Evolutionary conservation across 2,329 filamentous ascomycete species (phyloP).

Genomic region (Aspergillus jensenii): DNA sequence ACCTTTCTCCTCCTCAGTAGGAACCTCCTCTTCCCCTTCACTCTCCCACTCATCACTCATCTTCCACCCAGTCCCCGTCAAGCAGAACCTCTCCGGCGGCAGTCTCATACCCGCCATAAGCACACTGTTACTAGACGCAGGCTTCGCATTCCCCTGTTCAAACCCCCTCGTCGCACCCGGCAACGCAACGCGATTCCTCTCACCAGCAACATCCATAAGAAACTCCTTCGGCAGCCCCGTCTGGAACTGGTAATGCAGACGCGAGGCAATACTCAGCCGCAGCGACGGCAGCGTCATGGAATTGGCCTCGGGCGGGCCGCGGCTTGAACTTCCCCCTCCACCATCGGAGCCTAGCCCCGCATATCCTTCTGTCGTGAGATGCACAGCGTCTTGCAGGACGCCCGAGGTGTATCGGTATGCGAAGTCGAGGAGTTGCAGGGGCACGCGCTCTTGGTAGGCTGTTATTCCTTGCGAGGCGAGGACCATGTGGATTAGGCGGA

Average conservation of each 20-base stretch:
- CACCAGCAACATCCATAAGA: slow-evolving; percentile 57
- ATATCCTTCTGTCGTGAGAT: slow-evolving; percentile 53
- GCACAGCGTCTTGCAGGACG: slow-evolving; percentile 53
- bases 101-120: slow-evolving; percentile 55
- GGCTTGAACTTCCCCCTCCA: slow-evolving; percentile 26
- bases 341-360: slow-evolving; percentile 39
- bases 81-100: slow-evolving; percentile 62
- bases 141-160: slow-evolving; percentile 25
- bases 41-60: slow-evolving; percentile 60
- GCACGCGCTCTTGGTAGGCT: slow-evolving; percentile 54
- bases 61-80: slow-evolving; percentile 58
- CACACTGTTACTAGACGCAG: slow-evolving; percentile 33
- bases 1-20: slow-evolving; percentile 23
- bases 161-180: slow-evolving; percentile 56
- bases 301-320: slow-evolving; percentile 46
- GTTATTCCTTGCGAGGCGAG: slow-evolving; percentile 50
- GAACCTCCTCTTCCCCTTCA: slow-evolving; percentile 50
- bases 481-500: slow-evolving; percentile 52
- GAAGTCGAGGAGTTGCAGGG: slow-evolving; percentile 53
- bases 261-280: slow-evolving; percentile 60
- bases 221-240: slow-evolving; percentile 62
- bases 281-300: slow-evolving; percentile 58
- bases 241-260: slow-evolving; percentile 62
- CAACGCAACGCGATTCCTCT: slow-evolving; percentile 55
- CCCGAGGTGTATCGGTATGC: slow-evolving; percentile 55